Percentiles rank a stretch among this genome's conserved stretches.
phyloP scores from a whole-genome alignment of 495 filamentous ascomycete genomes.

The Penicillium subrubescens region DNA sequence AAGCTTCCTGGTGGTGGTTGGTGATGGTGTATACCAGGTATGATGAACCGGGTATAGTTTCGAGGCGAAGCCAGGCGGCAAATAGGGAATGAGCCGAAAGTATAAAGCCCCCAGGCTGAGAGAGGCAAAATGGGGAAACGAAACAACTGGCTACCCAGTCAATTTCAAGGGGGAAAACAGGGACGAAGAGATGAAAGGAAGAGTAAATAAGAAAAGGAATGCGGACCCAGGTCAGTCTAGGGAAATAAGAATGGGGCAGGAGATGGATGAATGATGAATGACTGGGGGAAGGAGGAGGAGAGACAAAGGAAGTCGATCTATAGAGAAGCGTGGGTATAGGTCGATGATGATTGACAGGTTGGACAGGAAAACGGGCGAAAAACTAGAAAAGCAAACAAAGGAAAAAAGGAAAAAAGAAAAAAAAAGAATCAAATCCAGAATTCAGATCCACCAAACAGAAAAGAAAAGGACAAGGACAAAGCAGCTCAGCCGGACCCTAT shows the following conservation, averaged over 20 bases:
- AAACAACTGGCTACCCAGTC: conserved; percentile 2
- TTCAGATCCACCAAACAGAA: conserved; percentile 2
- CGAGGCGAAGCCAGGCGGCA: conserved; percentile 16
- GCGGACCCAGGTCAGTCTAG: background rate
- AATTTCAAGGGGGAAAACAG: background rate
- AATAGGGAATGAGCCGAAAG: conserved; percentile 13
- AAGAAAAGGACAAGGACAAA: conserved; percentile 20
- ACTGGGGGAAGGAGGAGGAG: background rate
- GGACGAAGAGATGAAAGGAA: conserved; percentile 12
- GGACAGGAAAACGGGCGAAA: background rate
- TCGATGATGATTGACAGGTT: too few species aligned
- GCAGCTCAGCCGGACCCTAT: conserved; percentile 1
- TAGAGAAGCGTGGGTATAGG: too few species aligned
- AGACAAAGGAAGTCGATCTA: background rate
- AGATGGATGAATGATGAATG: background rate
- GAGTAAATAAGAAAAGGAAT: background rate
- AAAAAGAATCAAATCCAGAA: background rate
- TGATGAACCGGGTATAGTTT: background rate
- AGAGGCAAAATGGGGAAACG: conserved; percentile 19
- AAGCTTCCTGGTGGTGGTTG: background rate
- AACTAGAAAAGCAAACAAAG: background rate
- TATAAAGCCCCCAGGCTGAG: conserved; percentile 4
- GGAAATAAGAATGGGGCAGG: background rate
- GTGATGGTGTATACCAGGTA: too few species aligned
- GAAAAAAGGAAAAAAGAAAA: background rate